Percentiles rank a stretch among this genome's conserved stretches.
Conservation (phyloP, 1,284 basidiomycete genomes). For the Cutaneotrichosporon curvatum region DNA sequence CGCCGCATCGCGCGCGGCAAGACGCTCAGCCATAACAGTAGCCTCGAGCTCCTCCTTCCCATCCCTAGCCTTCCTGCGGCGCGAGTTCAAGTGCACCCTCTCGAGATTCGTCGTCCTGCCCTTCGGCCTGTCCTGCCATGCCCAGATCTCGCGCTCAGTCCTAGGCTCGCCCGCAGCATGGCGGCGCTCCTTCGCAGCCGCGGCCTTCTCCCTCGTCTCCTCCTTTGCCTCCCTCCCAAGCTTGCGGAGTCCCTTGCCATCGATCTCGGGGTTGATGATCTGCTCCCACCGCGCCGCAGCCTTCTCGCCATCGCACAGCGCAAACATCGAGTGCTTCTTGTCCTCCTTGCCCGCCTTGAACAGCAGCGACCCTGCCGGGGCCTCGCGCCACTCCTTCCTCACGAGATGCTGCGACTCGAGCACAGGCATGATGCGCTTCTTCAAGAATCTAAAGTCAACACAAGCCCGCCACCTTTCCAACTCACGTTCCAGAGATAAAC, state of each 20-base stretch:
- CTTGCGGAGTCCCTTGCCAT: conserved; percentile 3
- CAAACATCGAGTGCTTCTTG: conserved; percentile 9
- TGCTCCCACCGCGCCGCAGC: conserved; percentile 1
- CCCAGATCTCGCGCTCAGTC: conserved; percentile 22
- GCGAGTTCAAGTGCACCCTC: conserved; percentile 29
- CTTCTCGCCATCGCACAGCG: neutral
- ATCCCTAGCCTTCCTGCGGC: conserved; percentile 20
- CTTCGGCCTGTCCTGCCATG: conserved; percentile 24
- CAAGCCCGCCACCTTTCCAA: too few species aligned
- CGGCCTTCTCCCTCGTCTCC: conserved; percentile 1
- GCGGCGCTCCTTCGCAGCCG: neutral
- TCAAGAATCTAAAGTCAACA: conserved; percentile 31
- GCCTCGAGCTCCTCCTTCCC: conserved; percentile 23
- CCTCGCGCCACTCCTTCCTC: conserved; percentile 12
- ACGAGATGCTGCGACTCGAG: conserved; percentile 34
- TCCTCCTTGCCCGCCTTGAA: neutral
- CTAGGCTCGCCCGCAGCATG: conserved; percentile 3
- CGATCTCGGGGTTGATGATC: neutral
- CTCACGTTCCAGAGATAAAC: conserved; percentile 36
- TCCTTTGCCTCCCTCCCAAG: conserved; percentile 1
- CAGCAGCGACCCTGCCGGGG: neutral
- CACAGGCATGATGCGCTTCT: conserved; percentile 34
- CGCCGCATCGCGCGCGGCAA: conserved; percentile 3
- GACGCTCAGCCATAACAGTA: conserved; percentile 4
- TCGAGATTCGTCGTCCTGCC: conserved; percentile 30